Evolutionary conservation across 768 basidiomycete genomes (phyloP).

Genomic region (Pleurotus ostreatus): DNA sequence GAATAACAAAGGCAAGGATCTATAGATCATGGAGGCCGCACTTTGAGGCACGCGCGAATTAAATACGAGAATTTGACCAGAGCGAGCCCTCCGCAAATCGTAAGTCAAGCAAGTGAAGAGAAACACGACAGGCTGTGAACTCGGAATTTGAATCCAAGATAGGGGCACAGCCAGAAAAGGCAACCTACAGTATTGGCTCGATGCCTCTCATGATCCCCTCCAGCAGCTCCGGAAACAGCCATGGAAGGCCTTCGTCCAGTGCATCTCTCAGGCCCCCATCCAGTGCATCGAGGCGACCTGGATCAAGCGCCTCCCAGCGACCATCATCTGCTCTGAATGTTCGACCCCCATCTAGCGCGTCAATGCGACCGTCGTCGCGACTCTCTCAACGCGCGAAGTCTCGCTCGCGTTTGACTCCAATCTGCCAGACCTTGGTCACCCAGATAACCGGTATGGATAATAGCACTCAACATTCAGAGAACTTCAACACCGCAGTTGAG

Average conservation of each 20-base stretch:
- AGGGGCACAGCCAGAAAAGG: no score
- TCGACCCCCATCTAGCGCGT: conserved; percentile 38
- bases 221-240: conserved; percentile 2
- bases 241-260: conserved; percentile 18
- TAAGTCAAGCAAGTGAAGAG: no score
- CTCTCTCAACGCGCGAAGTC: conserved; percentile 35
- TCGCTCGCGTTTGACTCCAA: conserved; percentile 44
- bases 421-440: conserved; percentile 49
- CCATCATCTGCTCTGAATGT: conserved; percentile 35
- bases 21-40: no score
- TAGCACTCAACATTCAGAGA: conserved; percentile 34
- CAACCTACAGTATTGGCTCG: no score
- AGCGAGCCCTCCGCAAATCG: no score
- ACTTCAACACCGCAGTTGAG: conserved; percentile 48
- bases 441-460: conserved; percentile 50
- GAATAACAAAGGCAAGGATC: no score
- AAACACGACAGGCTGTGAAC: no score
- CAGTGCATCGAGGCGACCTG: conserved; percentile 33
- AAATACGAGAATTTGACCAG: no score
- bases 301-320: conserved; percentile 43
- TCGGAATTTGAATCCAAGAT: no score
- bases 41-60: no score
- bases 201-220: not conserved
- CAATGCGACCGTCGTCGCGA: conserved; percentile 44
- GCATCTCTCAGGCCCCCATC: conserved; percentile 23